phyloP scores from a whole-genome alignment of 371 early-diverging fungal genomes.

The Mucor velutinosus region DNA sequence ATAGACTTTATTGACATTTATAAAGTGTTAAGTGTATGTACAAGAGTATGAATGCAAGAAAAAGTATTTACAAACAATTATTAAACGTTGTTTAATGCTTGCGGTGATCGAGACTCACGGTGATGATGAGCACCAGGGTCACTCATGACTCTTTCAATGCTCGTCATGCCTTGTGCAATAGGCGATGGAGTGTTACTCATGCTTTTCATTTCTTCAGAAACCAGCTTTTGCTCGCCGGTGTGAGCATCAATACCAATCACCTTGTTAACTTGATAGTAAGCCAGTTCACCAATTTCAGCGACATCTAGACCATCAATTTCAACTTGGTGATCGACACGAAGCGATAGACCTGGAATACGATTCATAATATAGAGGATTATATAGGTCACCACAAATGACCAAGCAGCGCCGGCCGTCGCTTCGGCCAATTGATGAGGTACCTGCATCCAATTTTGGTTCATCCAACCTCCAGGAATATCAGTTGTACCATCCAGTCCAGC shows the following conservation, averaged over 20 bases:
- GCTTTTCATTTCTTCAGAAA: slow-evolving; percentile 6
- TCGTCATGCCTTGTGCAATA: neutral
- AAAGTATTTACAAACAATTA: neutral
- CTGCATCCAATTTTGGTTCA: slow-evolving; percentile 83
- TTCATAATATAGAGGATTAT: slow-evolving; percentile 78
- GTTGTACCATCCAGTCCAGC: slow-evolving; percentile 74
- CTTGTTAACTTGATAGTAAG: slow-evolving; percentile 61
- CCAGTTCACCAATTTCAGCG: slow-evolving; percentile 79
- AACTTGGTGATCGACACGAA: slow-evolving; percentile 75
- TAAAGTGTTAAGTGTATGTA: too few species aligned
- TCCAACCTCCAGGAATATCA: slow-evolving; percentile 79
- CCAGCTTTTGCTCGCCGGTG: slow-evolving; percentile 41
- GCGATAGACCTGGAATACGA: slow-evolving; percentile 72
- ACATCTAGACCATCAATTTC: slow-evolving; percentile 78
- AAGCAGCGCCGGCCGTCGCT: slow-evolving; percentile 71
- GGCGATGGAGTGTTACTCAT: neutral
- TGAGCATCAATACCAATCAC: slow-evolving; percentile 41
- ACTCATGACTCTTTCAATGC: neutral
- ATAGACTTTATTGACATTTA: too few species aligned
- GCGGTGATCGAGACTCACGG: neutral
- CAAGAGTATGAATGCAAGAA: too few species aligned
- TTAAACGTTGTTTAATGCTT: neutral
- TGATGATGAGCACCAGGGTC: neutral
- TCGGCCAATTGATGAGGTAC: slow-evolving; percentile 82
- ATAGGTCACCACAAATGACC: slow-evolving; percentile 79